These are phyloP conservation scores for Beta macrorhiza DNA, from an alignment of 179 eudicot genomes.

Conservation along the genomic window DNA sequence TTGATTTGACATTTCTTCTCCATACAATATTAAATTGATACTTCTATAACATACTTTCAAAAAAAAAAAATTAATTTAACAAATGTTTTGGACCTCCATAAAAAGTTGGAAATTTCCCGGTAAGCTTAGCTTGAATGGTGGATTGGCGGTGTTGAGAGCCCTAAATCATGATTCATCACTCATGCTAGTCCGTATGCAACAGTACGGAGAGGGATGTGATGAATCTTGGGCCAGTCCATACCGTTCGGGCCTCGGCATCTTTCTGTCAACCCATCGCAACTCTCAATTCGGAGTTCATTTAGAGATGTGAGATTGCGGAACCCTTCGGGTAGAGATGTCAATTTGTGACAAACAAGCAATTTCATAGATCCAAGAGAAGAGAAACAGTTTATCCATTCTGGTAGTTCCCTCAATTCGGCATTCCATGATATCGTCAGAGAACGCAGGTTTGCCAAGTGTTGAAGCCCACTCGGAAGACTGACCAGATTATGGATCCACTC, in stretches of 20 bases:
- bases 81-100: no score
- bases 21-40: no score
- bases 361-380: not conserved
- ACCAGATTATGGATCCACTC: not conserved
- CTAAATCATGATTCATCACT: no score
- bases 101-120: no score
- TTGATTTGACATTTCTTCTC: no score
- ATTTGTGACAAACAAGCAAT: not conserved
- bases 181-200: no score
- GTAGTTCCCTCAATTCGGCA: not conserved
- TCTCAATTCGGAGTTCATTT: not conserved
- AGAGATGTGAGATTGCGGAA: slow-evolving; percentile 4
- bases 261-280: not conserved
- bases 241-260: not conserved
- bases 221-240: not conserved
- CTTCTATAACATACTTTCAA: no score
- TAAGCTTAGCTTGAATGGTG: no score
- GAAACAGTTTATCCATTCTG: slow-evolving; percentile 13
- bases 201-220: not conserved
- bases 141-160: no score
- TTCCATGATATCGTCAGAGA: not conserved
- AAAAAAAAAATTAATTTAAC: no score
- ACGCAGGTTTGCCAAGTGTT: slow-evolving; percentile 12
- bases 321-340: slow-evolving; percentile 19
- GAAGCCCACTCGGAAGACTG: slow-evolving; percentile 19